Percentiles rank a stretch among this genome's conserved stretches.
These are phyloP conservation scores for Telfairia occidentalis DNA, from an alignment of 331 rosid genomes.

Conservation along the genomic window DNA sequence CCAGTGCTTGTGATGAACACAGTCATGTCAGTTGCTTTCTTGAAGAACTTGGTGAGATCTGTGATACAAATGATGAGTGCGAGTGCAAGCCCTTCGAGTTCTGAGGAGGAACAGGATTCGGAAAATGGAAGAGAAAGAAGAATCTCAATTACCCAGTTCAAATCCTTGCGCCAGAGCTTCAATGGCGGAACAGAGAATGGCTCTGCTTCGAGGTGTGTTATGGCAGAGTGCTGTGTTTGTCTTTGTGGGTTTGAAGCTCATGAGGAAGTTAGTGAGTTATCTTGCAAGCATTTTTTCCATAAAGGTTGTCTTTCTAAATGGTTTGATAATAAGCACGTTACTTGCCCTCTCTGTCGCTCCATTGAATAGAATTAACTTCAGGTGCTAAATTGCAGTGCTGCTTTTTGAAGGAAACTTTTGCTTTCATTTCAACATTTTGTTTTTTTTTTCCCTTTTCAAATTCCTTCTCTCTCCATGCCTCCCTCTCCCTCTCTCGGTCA, in stretches of 20 bases:
- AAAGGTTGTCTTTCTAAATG: constrained; percentile 56
- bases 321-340: constrained; percentile 43
- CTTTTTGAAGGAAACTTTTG: background rate
- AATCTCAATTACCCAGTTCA: constrained; percentile 42
- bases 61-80: constrained; percentile 34
- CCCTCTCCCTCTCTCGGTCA: background rate
- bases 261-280: constrained; percentile 64
- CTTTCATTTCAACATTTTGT: background rate
- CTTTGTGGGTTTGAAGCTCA: constrained; percentile 52
- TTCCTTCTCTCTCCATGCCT: background rate
- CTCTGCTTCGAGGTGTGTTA: background rate
- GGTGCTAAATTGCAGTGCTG: background rate
- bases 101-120: constrained; percentile 21
- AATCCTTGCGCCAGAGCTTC: constrained; percentile 23
- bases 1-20: constrained; percentile 60
- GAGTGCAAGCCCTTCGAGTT: constrained; percentile 7
- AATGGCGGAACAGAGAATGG: background rate
- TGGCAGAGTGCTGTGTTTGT: constrained; percentile 68
- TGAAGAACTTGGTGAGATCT: constrained; percentile 57
- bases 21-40: constrained; percentile 33
- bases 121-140: constrained; percentile 26
- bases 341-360: constrained; percentile 86
- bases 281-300: constrained; percentile 80
- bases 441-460: too few relatives aligned
- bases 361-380: constrained; percentile 8